phyloP scores from a whole-genome alignment of 208 protist genomes.

The Zelonia costaricensis region DNA sequence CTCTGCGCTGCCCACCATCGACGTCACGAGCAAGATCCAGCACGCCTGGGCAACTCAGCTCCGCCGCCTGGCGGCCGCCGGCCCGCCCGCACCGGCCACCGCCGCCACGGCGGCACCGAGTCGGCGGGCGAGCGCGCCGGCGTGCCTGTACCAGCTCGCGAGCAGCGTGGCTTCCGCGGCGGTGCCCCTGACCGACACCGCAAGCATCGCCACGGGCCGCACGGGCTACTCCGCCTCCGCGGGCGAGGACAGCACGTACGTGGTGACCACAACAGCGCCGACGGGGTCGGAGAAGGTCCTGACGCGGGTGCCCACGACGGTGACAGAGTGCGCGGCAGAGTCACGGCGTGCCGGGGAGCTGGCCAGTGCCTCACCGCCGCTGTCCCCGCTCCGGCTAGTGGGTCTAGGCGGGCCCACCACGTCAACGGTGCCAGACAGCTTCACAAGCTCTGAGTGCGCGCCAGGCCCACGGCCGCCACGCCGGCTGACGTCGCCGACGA shows the following conservation, averaged over 20 bases:
- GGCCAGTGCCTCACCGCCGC: not conserved
- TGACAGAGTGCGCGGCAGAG: not conserved
- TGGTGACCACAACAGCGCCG: not conserved
- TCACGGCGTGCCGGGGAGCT: not conserved
- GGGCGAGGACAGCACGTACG: conserved; percentile 3
- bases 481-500: conserved; percentile 1
- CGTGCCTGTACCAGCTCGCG: not conserved
- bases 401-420: too few species aligned
- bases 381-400: not conserved
- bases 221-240: not conserved
- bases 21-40: conserved; percentile 13
- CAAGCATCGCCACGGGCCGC: not conserved
- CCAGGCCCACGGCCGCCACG: too few species aligned
- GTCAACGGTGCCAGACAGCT: too few species aligned
- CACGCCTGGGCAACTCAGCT: conserved; percentile 12
- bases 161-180: not conserved
- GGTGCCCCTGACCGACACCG: conserved; percentile 1
- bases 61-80: not conserved
- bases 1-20: conserved; percentile 13
- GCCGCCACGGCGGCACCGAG: not conserved
- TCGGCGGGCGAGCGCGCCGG: not conserved
- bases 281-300: not conserved
- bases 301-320: not conserved
- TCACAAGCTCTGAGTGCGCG: too few species aligned
- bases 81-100: not conserved